Evolutionary conservation across 306 rosid genomes (phyloP), one percentile per base, ranked within the genome.

Genomic region (Rosa chinensis): DNA sequence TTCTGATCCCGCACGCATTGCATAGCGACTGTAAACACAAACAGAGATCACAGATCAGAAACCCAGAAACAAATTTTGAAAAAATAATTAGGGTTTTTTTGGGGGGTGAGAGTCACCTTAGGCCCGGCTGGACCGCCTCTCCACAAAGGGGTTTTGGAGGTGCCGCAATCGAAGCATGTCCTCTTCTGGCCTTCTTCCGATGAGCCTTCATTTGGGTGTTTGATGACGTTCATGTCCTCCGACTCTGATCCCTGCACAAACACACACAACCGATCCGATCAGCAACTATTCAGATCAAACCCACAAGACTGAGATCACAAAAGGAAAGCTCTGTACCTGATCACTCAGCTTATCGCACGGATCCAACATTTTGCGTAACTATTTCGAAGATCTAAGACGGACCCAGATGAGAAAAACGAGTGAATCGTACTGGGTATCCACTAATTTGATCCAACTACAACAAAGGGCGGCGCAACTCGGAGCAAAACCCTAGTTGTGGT

Each of bases 51-150:
- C 23, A 37, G 23, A 44, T 17, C 32, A 53, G 7, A 66, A 40
- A 47, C 52, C 53, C 18, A 44, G 20, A 13, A 58, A 37, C 10
- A 37, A 44, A 7, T n/a, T 32, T 0, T 67, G 21, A n/a, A 32
- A 48, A 35, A 20, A 0, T 3, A 10, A 13, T 20, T 32, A 39
- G 70, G 62, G 43, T 50, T 66, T 72, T 42, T 5, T 1, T 2
- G 1, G 71, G 20, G 2, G 43, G 56, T 28, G 28, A 50, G 11
- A 28, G 9, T 72, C 5, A 92, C 99, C 98, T 96, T 96, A 0
- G 99, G 99, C 0, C 99, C 97, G 0, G 99, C 98, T 2, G 98
- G 99, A 5, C 99, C 98, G 4, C 99, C 99, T 45, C 98, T 62
- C 98, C 99, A 96, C n/a, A 96, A 82, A 70, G 99, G 99, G 21